Percentiles rank a stretch among this genome's conserved stretches.
Conservation (phyloP, 129 eudicot genomes). For the Flaveria linearis region DNA sequence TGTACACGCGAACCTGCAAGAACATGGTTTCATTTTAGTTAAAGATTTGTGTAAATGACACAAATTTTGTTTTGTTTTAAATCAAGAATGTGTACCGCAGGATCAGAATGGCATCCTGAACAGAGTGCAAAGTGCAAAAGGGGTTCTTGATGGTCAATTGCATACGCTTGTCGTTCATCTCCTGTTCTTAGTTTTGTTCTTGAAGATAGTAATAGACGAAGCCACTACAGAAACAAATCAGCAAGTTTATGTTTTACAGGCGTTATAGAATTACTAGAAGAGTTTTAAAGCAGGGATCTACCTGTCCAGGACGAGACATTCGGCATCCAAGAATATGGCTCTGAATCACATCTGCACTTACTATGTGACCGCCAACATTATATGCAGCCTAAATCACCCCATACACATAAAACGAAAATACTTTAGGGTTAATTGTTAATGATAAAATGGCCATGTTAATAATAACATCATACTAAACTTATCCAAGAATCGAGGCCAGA, state of each 20-base stretch:
- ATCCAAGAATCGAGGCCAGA: not conserved
- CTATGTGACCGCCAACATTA: constrained; percentile 81
- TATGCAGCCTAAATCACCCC: constrained; percentile 75
- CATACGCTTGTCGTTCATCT: constrained; percentile 75
- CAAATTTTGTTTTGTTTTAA: not conserved
- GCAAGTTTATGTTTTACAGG: not conserved
- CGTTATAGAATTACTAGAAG: not conserved
- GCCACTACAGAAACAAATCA: constrained; percentile 54
- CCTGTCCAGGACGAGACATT: constrained; percentile 96
- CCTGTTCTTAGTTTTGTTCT: constrained; percentile 78
- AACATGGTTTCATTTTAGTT: not conserved
- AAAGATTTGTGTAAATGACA: not conserved
- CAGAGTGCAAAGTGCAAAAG: constrained; percentile 90
- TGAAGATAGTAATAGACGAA: constrained; percentile 61
- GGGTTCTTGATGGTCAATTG: constrained; percentile 76
- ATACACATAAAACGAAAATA: not conserved
- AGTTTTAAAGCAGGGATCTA: constrained; percentile 24
- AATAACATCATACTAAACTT: not conserved
- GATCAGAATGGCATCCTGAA: constrained; percentile 96
- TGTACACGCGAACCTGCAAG: constrained; percentile 81
- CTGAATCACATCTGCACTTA: constrained; percentile 89
- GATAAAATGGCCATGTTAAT: not conserved
- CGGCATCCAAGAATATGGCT: constrained; percentile 81
- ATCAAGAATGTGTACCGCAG: constrained; percentile 59
- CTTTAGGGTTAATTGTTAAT: not conserved